These are phyloP conservation scores for Kokia cookei DNA, from an alignment of 441 rosid genomes.

Conservation along the genomic window DNA sequence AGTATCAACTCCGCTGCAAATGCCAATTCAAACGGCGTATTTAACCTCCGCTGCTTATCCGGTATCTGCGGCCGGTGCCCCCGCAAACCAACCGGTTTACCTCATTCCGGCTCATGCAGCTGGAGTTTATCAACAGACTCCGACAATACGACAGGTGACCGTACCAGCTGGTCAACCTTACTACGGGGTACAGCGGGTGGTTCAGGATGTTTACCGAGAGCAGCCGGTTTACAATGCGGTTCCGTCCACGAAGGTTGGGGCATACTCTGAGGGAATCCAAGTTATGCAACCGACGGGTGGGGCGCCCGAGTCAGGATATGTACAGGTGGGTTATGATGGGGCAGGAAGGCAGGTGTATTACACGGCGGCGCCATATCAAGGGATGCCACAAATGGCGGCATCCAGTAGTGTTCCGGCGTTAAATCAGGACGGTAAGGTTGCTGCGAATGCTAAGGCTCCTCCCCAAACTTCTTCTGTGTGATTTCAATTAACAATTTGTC, in stretches of 20 bases:
- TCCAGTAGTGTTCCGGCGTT: conserved; percentile 23
- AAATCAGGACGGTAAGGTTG: conserved; percentile 45
- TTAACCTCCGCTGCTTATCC: conserved; percentile 21
- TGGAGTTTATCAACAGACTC: conserved; percentile 28
- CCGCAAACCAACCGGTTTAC: conserved; percentile 39
- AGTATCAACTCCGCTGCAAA: conserved; percentile 23
- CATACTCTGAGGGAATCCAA: conserved; percentile 24
- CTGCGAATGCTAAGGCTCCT: conserved; percentile 13
- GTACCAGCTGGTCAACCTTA: conserved; percentile 33
- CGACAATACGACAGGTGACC: conserved; percentile 20
- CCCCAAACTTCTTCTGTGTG: conserved; percentile 32
- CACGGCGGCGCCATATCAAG: conserved; percentile 26
- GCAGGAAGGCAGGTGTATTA: conserved; percentile 53
- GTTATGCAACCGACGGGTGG: conserved; percentile 18
- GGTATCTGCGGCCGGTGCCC: not conserved
- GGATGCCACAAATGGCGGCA: conserved; percentile 13
- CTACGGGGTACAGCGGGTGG: conserved; percentile 39
- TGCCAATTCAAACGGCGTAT: conserved; percentile 28
- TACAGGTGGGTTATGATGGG: conserved; percentile 41
- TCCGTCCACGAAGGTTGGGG: conserved; percentile 18
- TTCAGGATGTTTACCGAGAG: conserved; percentile 33
- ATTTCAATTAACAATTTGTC: conserved; percentile 6
- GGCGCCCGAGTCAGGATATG: conserved; percentile 23
- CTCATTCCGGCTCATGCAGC: conserved; percentile 20
- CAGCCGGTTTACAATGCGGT: conserved; percentile 30